Percentiles rank a stretch among this genome's conserved stretches.
Conservation (phyloP, 192 early-diverging fungal species). For the Phycomyces nitens region DNA sequence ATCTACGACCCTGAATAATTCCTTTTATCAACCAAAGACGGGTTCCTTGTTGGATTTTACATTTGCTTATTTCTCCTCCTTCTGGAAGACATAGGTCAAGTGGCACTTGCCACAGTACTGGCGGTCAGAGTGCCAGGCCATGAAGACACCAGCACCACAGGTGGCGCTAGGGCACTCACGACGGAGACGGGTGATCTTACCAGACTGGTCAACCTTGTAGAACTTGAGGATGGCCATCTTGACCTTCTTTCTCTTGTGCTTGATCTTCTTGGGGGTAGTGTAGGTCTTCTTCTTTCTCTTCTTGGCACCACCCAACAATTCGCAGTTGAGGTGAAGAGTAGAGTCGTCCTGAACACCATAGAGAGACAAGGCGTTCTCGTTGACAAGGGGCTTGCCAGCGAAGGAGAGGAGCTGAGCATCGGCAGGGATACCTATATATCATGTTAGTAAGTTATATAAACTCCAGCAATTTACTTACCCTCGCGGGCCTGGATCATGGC, state of each 20-base stretch:
- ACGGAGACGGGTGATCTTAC: constrained; percentile 96
- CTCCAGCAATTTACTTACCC: no score
- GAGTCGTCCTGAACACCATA: constrained; percentile 65
- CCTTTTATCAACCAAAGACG: no score
- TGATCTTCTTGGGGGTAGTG: constrained; percentile 99
- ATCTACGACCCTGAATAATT: no score
- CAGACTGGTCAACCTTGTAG: constrained; percentile 98
- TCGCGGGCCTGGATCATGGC: constrained; percentile 51
- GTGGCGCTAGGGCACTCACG: constrained; percentile 96
- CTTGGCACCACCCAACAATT: constrained; percentile 86
- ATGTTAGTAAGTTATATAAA: no score
- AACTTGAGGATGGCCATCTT: constrained; percentile 98
- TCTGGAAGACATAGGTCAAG: constrained; percentile 94
- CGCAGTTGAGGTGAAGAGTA: constrained; percentile 69
- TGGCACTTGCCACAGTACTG: constrained; percentile 98
- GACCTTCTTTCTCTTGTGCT: constrained; percentile 99
- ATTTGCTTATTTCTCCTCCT: constrained; percentile 37
- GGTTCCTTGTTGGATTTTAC: background rate
- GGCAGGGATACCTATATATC: constrained; percentile 48
- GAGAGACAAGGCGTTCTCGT: constrained; percentile 43
- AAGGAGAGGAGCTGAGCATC: constrained; percentile 56
- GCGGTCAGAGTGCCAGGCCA: constrained; percentile 96
- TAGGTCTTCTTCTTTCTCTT: constrained; percentile 99
- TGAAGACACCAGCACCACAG: constrained; percentile 99
- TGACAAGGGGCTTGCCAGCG: constrained; percentile 46